Conservation (phyloP, 148 eudicot species). For the Diospyros kaki region DNA sequence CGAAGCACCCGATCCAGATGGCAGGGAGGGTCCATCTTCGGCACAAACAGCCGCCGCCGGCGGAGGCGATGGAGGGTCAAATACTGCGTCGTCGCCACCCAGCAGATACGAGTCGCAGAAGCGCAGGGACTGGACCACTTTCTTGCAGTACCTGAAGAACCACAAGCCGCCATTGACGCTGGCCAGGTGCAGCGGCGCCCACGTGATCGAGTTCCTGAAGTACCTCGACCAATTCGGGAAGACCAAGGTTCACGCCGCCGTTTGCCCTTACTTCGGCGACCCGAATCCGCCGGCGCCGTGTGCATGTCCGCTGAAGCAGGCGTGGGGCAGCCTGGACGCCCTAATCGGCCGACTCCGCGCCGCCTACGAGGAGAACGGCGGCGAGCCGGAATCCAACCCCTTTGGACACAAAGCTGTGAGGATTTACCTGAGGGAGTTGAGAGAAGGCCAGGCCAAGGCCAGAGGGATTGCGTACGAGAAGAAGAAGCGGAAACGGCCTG, state of each 20-base stretch:
- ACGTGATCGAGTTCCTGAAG: conserved; percentile 67
- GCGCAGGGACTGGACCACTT: conserved; percentile 74
- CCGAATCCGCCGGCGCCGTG: conserved; percentile 69
- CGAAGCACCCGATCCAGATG: conserved; percentile 13
- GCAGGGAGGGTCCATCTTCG: neutral
- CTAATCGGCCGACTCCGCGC: conserved; percentile 67
- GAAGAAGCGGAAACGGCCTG: conserved; percentile 50
- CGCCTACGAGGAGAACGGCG: conserved; percentile 63
- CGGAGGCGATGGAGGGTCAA: conserved; percentile 12
- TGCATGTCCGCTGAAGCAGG: conserved; percentile 60
- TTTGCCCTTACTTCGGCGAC: conserved; percentile 58
- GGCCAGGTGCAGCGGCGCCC: conserved; percentile 65
- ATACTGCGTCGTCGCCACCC: conserved; percentile 18
- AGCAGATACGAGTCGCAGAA: conserved; percentile 74
- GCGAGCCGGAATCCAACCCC: conserved; percentile 50
- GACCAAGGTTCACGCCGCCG: conserved; percentile 58
- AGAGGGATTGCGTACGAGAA: conserved; percentile 56
- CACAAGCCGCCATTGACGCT: conserved; percentile 67
- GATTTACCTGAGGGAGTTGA: conserved; percentile 42
- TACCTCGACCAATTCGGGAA: conserved; percentile 74
- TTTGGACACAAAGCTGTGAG: conserved; percentile 51
- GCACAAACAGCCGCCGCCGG: neutral
- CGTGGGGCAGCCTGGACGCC: conserved; percentile 75
- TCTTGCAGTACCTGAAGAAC: conserved; percentile 59
- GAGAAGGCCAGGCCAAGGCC: conserved; percentile 50